Evolutionary conservation across 805 yeast genomes (phyloP), one percentile per base, ranked within the genome.

Genomic region (Spathaspora sp.): DNA sequence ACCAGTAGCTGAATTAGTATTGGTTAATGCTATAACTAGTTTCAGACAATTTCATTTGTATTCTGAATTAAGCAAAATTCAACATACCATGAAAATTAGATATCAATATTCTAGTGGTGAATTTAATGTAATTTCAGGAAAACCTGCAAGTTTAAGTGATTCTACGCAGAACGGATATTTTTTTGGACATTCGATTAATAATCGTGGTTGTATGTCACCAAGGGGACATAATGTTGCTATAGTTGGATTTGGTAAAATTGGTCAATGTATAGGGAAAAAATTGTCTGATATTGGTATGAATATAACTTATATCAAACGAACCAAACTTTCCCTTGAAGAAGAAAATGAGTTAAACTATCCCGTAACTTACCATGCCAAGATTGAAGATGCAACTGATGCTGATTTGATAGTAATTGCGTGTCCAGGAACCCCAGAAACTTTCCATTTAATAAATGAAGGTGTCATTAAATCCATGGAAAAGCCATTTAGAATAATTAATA

Each of bases 241-340:
- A 32, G 80, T 86, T 2, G 96, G 96, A 0, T 83, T 87, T 59
- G 96, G 96, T 1, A 73, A 81, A 18, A 88, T 88, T 58, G 96
- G 96, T 8, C 77, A 78, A 61, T 73, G 76, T 29, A 80, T 86
- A 52, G 94, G 84, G 3, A 67, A 65, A 46, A 76, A 85, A 58
- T 72, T 88, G 52, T 49, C 70, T 46, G 70, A 69, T n/a, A 64
- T 88, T 31, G 90, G 89, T 4, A 83, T 87, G 87, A 67, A 78
- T 18, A 72, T 88, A 38, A 76, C 77, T 51, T 87, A 87, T 57
- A 75, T 81, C 50, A 86, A 85, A 57, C 74, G 91, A 58, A 70
- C 72, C 0, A 66, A 70, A 35, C 65, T 82, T 49, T 50, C 76
- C 0, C 57, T 54, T 5, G 50, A 54, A 4, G 75, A 72, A 28